Conservation (phyloP, 176 grass and related monocot species). For the Phyllostachys edulis region DNA sequence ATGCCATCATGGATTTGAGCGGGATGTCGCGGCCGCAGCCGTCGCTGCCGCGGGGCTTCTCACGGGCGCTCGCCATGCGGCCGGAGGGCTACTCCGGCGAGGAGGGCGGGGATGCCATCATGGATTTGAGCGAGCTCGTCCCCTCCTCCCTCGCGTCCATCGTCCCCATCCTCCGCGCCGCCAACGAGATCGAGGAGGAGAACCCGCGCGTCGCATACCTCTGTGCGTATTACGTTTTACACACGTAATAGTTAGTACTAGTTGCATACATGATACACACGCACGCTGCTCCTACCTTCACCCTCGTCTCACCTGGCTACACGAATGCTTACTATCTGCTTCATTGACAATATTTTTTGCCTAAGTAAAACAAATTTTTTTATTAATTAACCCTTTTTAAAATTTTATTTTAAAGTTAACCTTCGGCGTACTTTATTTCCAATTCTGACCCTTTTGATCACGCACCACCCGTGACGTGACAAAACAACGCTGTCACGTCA, state of each 20-base stretch:
- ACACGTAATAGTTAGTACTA: no score
- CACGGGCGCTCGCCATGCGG: conserved; percentile 7
- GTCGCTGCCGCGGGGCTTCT: conserved; percentile 17
- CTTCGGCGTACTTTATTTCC: no score
- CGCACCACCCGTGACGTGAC: no score
- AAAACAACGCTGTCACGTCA: no score
- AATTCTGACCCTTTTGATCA: no score
- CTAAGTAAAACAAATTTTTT: no score
- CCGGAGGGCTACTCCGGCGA: conserved; percentile 38
- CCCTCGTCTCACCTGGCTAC: no score
- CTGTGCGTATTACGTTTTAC: conserved; percentile 36
- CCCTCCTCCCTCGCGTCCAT: conserved; percentile 72
- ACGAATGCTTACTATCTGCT: not conserved
- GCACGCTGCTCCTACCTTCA: not conserved
- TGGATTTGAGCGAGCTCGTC: conserved; percentile 76
- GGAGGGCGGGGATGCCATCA: conserved; percentile 25
- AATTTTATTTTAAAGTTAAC: no score
- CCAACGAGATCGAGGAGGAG: conserved; percentile 77
- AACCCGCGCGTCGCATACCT: conserved; percentile 89
- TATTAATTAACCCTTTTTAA: no score
- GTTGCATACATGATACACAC: not conserved
- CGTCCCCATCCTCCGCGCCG: conserved; percentile 84
- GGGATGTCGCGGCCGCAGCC: conserved; percentile 25
- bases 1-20: no score
- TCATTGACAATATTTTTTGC: no score